These are phyloP conservation scores for Exidia glandulosa DNA, from an alignment of 768 basidiomycete species.

Conservation along the genomic window DNA sequence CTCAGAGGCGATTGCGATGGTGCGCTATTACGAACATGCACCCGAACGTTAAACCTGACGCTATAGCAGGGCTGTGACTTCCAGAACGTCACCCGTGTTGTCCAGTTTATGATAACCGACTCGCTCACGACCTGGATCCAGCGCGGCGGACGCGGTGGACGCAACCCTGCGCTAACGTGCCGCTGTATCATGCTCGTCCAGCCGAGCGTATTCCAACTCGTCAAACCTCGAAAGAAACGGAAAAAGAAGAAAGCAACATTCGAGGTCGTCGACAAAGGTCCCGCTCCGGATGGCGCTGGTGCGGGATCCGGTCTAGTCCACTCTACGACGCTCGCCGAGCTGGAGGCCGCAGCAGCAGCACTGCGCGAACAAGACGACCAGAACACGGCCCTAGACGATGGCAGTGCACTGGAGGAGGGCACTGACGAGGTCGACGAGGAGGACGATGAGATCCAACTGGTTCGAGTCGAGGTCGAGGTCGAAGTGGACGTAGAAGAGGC, in stretches of 20 bases:
- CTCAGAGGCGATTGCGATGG: neutral
- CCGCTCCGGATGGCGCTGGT: neutral
- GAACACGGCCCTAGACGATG: neutral
- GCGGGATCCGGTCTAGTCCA: too few relatives aligned
- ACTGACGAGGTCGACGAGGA: neutral
- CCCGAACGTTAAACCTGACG: neutral
- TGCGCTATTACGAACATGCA: neutral
- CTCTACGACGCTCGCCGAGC: neutral
- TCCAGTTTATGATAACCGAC: constrained; percentile 26
- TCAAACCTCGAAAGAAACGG: neutral
- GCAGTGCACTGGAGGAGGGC: neutral
- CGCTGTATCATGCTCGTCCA: neutral
- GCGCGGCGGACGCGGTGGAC: constrained; percentile 23
- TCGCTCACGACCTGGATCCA: constrained; percentile 22
- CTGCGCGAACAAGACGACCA: neutral
- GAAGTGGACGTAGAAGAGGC: neutral
- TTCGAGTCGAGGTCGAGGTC: neutral
- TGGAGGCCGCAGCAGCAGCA: neutral
- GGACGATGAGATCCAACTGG: neutral
- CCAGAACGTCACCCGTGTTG: constrained; percentile 24
- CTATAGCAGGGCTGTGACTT: constrained; percentile 24
- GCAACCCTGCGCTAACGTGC: constrained; percentile 3
- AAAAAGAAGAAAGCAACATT: neutral
- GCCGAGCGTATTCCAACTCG: neutral
- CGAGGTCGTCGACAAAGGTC: neutral